Base-by-base conservation (phyloP, 148 eudicot species). In the Dianthus caryophyllus region DNA sequence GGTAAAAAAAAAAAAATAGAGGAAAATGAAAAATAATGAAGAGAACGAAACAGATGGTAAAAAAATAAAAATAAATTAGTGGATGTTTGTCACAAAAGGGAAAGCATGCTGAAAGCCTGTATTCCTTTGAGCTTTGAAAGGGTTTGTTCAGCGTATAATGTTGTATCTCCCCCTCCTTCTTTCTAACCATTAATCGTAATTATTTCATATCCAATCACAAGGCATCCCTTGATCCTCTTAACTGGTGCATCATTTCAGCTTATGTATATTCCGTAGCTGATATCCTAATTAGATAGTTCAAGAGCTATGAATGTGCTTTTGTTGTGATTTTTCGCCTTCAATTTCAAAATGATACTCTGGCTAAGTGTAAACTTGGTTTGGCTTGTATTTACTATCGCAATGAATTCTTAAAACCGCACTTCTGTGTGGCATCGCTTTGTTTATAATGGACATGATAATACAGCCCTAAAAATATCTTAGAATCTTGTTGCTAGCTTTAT, bases 401-500 rank as follows among this genome's bases (percentile, higher is more conserved):
- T 53, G 17, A 7, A 33, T 20, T 33, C 44, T 31, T 16, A 11
- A 9, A 59, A 18, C 13, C 60, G 10, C 24, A 33, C 64, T n/a
- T n/a, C 43, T 33, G 44, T n/a, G 31, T 18, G 33, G 43, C 44
- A 31, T 18, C 64, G n/a, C 22, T 31, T 4, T 10, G 9, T 58
- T 33, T 59, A 41, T 61, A 27, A 5, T 26, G 41, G 6, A 22
- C 22, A 14, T 22, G 17, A 36, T 48, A 67, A 25, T 55, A 8
- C 44, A 53, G 43, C 6, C 51, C 25, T 61, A 33, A 17, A 49
- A n/a, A 44, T 54, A 22, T 43, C 26, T 68, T 25, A 25, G 30
- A 43, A 52, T 21, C 29, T 36, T 26, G 24, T 38, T 64, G 48
- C 17, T 70, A 58, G 60, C 33, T 46, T 36, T 62, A 33, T 24